These are phyloP conservation scores for Bruguiera gymnorhiza DNA, from an alignment of 345 rosid species.

Conservation along the genomic window DNA sequence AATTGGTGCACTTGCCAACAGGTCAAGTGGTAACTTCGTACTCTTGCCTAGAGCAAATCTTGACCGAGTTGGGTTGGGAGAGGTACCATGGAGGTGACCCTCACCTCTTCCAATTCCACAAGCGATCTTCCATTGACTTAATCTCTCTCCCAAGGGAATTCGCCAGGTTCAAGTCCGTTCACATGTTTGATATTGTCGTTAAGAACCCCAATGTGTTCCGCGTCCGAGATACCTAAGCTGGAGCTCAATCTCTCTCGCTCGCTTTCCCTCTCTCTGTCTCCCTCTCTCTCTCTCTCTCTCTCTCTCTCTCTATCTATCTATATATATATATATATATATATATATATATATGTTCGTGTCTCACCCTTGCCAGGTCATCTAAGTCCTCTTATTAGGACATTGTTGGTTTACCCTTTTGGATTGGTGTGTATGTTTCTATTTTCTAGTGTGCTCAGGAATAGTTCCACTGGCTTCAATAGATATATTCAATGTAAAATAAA, in stretches of 20 bases:
- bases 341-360: neutral
- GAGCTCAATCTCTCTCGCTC: too few relatives aligned
- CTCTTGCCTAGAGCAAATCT: slow-evolving; percentile 55
- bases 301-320: too few relatives aligned
- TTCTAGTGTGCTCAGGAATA: neutral
- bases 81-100: slow-evolving; percentile 66
- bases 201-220: slow-evolving; percentile 84
- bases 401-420: neutral
- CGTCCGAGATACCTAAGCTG: slow-evolving; percentile 53
- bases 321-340: too few relatives aligned
- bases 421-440: neutral
- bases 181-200: slow-evolving; percentile 87
- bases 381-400: neutral
- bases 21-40: slow-evolving; percentile 61
- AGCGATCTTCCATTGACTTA: slow-evolving; percentile 73
- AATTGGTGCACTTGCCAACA: slow-evolving; percentile 66
- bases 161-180: slow-evolving; percentile 69
- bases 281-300: too few relatives aligned
- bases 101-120: slow-evolving; percentile 75
- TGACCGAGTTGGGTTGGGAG: slow-evolving; percentile 82
- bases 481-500: too few relatives aligned
- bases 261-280: too few relatives aligned
- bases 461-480: slow-evolving; percentile 2
- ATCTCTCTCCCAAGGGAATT: slow-evolving; percentile 89
- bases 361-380: neutral